Evolutionary conservation across 176 grass and related monocot genomes (phyloP), one percentile per base, ranked within the genome.

Genomic region (Oryza punctata): DNA sequence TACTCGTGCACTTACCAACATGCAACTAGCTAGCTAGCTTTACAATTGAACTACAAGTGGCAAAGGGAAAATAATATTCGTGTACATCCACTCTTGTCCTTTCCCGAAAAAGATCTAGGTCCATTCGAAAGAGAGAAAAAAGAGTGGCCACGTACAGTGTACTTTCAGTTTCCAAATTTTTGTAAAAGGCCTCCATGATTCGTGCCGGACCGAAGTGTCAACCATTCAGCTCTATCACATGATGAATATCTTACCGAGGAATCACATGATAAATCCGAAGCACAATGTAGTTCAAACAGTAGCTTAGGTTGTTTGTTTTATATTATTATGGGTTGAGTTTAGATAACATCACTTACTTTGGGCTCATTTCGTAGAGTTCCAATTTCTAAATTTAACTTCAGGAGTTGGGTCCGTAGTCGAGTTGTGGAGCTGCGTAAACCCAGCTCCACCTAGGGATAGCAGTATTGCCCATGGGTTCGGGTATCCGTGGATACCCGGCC

Each of bases 41-140:
- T 79, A 30, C 15, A 67, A 15, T 15, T 67, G 54, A 60, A 41
- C 13, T 16, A 21, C 82, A 78, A 78, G 75, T 78, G 21, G 74
- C 74, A 46, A 10, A 5, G 10, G 3, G 5, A 47, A 26, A 47
- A n/a, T 30, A 47, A 14, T 21, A 82, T 81, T 63, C 50, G 47
- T 72, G 50, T 44, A 23, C 33, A 72, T 52, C 81, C 54, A 57
- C 52, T 57, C 11, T 61, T 63, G 74, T 70, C 37, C 65, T 11
- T 70, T 32, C 63, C 74, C 21, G 29, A 60, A 78, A 61, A 78
- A n/a, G 81, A 70, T 70, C 45, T 61, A 77, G 64, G 69, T 2
- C 45, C 73, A 61, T 70, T 85, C 49, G 33, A 78, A 60, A 60
- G 10, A 83, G 47, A 60, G 24, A 79, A 49, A 63, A 59, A 23